Percentiles rank a stretch among this genome's conserved stretches.
Evolutionary conservation across 176 grass and related monocot genomes (phyloP).

Genomic region (Aechmea fasciata): DNA sequence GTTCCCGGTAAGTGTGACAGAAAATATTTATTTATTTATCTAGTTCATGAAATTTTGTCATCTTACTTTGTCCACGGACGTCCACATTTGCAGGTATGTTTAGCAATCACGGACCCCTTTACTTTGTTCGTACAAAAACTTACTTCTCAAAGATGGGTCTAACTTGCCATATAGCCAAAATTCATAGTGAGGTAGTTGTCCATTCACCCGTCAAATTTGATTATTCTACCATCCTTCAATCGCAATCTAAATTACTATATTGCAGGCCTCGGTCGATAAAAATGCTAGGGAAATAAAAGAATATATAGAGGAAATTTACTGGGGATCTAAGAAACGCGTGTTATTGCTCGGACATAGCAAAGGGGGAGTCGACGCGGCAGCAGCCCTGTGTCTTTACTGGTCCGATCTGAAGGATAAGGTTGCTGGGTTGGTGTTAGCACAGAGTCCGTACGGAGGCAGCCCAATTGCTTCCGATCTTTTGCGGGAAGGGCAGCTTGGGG

Average conservation of each 20-base stretch:
- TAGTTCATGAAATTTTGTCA: too few relatives aligned
- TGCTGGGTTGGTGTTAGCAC: conserved; percentile 70
- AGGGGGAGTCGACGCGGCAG: conserved; percentile 80
- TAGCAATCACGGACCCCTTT: conserved; percentile 85
- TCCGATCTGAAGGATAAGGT: conserved; percentile 82
- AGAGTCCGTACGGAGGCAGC: conserved; percentile 86
- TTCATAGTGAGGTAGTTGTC: conserved; percentile 78
- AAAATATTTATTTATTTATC: too few relatives aligned
- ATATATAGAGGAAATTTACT: conserved; percentile 92
- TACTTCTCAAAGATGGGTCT: conserved; percentile 91
- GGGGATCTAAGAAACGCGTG: conserved; percentile 72
- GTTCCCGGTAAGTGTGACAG: conserved; percentile 50
- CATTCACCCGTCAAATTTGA: conserved; percentile 3
- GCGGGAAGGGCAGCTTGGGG: conserved; percentile 76
- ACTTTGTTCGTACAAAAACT: conserved; percentile 89
- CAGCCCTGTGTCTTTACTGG: conserved; percentile 79
- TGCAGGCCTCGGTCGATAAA: conserved; percentile 72
- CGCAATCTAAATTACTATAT: not conserved
- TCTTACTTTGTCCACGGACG: too few relatives aligned
- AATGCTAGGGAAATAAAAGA: conserved; percentile 82
- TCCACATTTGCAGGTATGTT: conserved; percentile 53
- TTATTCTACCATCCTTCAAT: conserved; percentile 1
- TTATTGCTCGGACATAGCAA: conserved; percentile 90
- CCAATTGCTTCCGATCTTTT: conserved; percentile 90
- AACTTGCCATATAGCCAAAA: conserved; percentile 85